Evolutionary conservation across 345 rosid genomes (phyloP).

Genomic region (Eucalyptus curtisii): DNA sequence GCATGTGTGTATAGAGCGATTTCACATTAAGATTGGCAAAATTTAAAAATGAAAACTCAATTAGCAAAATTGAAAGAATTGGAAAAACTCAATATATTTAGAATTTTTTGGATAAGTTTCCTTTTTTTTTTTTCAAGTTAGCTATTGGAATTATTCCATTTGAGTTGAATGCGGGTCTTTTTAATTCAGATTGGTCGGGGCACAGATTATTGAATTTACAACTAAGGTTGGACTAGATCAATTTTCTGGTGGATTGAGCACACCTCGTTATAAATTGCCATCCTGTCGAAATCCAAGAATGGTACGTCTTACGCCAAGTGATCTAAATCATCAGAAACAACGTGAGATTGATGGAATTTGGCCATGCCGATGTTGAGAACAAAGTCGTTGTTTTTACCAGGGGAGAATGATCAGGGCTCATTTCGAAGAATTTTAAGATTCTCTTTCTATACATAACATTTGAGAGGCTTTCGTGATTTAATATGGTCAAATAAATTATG

Average conservation of each 20-base stretch:
- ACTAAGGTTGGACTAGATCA: background rate
- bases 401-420: background rate
- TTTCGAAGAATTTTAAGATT: background rate
- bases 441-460: background rate
- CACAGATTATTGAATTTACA: background rate
- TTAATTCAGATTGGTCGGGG: background rate
- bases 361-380: background rate
- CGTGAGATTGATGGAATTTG: background rate
- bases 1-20: too few species aligned
- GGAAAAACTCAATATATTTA: too few species aligned
- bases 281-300: background rate
- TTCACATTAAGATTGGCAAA: too few species aligned
- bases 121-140: background rate
- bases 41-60: too few species aligned
- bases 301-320: background rate
- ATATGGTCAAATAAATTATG: background rate
- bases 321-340: background rate
- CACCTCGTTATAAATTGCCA: background rate
- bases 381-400: background rate
- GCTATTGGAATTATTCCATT: background rate
- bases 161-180: background rate
- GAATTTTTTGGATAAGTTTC: too few species aligned
- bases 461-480: background rate
- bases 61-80: too few species aligned
- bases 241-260: background rate